Evolutionary conservation across 2,329 filamentous ascomycete species (phyloP), one percentile per base, ranked within the genome.

Genomic region (Orbilia brochopaga): DNA sequence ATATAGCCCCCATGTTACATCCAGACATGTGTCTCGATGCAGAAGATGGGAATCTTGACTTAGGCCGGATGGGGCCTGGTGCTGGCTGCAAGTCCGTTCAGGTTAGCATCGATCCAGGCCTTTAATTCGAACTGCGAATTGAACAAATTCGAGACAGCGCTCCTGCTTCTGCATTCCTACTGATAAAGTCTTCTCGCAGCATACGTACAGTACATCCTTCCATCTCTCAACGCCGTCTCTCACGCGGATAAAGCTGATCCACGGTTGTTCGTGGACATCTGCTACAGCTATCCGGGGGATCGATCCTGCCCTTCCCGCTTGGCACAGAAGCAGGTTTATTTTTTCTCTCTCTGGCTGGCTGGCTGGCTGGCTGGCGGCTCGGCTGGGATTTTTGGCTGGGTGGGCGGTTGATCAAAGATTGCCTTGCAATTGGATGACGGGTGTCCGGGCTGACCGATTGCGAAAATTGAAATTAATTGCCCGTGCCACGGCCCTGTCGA

Each of bases 381-480:
- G n/a, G n/a, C n/a, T n/a, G n/a, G n/a, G n/a, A n/a, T n/a, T n/a
- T n/a, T n/a, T n/a, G n/a, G n/a, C n/a, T n/a, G n/a, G n/a, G n/a
- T n/a, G 27, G 27, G 27, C 19, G 46, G 11, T 21, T 51, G 46
- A 42, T 42, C 4, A 13, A 15, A 15, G 37, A 42, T 17, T 13
- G n/a, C 37, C 2, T 42, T 42, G 11, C n/a, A 13, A 42, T 42
- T 42, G 37, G n/a, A 13, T 42, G 37, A 17, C 37, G 4, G 37
- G n/a, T n/a, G n/a, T 42, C n/a, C 60, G 32, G 40, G 27, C 44
- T 50, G 32, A 44, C 27, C 27, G 27, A 32, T 32, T 32, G 27
- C 63, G 46, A 60, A 59, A 21, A 53, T 17, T 30, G 53, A 42
- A 50, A 55, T 54, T 37, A 57, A 35, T 35, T 27, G 44, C 46